A percentile compares a stretch with the other conserved stretches of the same genome.
Evolutionary conservation across 768 basidiomycete species (phyloP).

Genomic region (Podaxis sp.): DNA sequence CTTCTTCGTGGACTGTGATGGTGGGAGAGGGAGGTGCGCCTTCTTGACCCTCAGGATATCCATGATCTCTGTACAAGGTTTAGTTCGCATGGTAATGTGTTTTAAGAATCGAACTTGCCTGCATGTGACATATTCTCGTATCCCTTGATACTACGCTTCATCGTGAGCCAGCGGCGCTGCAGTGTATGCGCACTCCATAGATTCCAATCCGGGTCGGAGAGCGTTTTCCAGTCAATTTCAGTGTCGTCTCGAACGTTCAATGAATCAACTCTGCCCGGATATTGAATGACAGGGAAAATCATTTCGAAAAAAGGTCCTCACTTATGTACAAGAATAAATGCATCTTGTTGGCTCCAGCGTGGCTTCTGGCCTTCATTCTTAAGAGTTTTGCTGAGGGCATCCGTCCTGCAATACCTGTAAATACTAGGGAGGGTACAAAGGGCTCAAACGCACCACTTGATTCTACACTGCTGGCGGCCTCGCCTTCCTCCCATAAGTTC

Average conservation of each 20-base stretch:
- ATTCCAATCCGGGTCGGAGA: slow-evolving; percentile 77
- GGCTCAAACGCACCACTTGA: slow-evolving; percentile 64
- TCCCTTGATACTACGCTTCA: slow-evolving; percentile 77
- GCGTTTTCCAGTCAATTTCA: slow-evolving; percentile 82
- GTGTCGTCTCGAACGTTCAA: slow-evolving; percentile 76
- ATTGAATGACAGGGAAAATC: background rate
- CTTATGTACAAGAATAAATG: slow-evolving; percentile 82
- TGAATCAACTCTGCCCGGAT: slow-evolving; percentile 59
- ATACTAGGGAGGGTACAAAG: background rate
- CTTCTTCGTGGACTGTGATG: slow-evolving; percentile 28
- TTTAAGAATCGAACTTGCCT: slow-evolving; percentile 40
- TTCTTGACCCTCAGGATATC: slow-evolving; percentile 79
- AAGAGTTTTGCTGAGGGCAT: slow-evolving; percentile 67
- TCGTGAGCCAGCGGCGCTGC: slow-evolving; percentile 77
- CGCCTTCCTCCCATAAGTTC: slow-evolving; percentile 75
- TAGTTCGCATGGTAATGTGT: background rate
- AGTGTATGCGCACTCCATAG: slow-evolving; percentile 80
- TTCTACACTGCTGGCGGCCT: slow-evolving; percentile 81
- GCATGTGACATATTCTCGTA: slow-evolving; percentile 79
- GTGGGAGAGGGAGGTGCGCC: slow-evolving; percentile 46
- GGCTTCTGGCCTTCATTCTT: slow-evolving; percentile 72
- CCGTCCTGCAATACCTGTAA: slow-evolving; percentile 54
- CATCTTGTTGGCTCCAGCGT: slow-evolving; percentile 76
- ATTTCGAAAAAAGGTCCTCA: slow-evolving; percentile 31
- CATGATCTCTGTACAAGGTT: slow-evolving; percentile 61